Percentiles rank a stretch among this genome's conserved stretches.
Conservation (phyloP, 129 eudicot species). For the Flaveria robusta region DNA sequence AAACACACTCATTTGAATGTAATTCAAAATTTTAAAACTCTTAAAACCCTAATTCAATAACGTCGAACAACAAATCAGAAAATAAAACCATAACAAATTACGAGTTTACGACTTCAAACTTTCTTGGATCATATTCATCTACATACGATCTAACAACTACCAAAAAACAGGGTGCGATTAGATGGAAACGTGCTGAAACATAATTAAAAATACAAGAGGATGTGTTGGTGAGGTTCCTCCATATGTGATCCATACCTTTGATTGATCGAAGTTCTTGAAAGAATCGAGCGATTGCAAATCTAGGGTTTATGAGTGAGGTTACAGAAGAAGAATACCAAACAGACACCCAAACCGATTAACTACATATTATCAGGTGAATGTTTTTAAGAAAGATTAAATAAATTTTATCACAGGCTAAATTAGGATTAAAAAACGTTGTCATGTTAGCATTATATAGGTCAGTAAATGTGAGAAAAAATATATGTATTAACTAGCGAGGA, state of each 20-base stretch:
- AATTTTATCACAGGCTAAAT: no score
- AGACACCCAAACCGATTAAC: neutral
- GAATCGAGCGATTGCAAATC: neutral
- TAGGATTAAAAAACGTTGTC: no score
- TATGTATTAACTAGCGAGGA: no score
- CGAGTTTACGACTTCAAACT: neutral
- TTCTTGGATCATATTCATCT: slow-evolving; percentile 11
- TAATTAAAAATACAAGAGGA: neutral
- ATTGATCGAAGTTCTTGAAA: neutral
- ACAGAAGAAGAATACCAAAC: neutral
- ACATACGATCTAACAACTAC: neutral
- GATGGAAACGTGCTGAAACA: neutral
- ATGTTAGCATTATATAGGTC: no score
- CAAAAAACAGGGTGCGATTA: neutral
- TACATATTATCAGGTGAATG: neutral
- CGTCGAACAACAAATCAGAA: neutral
- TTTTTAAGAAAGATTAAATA: no score
- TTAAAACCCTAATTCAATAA: slow-evolving; percentile 1
- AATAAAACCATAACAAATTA: neutral
- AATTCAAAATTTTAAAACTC: neutral
- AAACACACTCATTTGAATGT: neutral
- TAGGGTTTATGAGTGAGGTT: slow-evolving; percentile 17
- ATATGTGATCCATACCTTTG: neutral
- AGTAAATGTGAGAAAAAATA: no score
- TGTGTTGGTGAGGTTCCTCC: neutral